Evolutionary conservation across 2,329 filamentous ascomycete genomes (phyloP), one percentile per base, ranked within the genome.

Genomic region (Lachnellula willkommii): DNA sequence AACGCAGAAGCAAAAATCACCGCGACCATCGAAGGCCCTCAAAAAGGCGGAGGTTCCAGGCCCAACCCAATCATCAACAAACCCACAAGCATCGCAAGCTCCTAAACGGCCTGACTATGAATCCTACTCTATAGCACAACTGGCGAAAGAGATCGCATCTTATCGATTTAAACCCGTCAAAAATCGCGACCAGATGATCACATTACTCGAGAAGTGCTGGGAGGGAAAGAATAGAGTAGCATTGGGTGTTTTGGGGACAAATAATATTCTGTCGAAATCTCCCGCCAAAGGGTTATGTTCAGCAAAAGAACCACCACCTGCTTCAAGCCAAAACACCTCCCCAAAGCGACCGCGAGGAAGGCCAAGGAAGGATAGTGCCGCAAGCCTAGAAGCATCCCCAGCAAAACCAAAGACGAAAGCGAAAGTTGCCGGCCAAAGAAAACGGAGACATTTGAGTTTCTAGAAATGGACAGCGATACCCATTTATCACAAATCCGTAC

Each of bases 101-200:
- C 20, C 22, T n/a, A 28, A 49, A 52, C 65, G 57, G 57, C 87
- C 87, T 2, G 78, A 81, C 11, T 91, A 80, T 58, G 77, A 80
- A 42, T 71, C 79, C 0, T 84, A 81, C 56, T 84, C 84, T 3
- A 84, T 87, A 58, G 71, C 76, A 8, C 81, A 88, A 56, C 73
- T 92, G 15, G 74, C 82, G 2, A 81, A 77, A 54, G 79, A 87
- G 64, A 73, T 92, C 46, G 73, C 78, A 5, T 75, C 76, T 0
- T 90, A 84, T 65, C 87, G 86, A 0, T 91, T 92, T 71, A 92
- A 91, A 66, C 75, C 84, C 1, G 74, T 91, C 32, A 89, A 85
- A 67, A 82, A 76, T 54, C 79, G 88, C 17, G 76, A 79, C 49
- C 82, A 82, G 8, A 90, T 89, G 85, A 84, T 92, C 58, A 75